Percentiles rank a stretch among this genome's conserved stretches.
These are phyloP conservation scores for Aspergillus diversus DNA, from an alignment of 495 filamentous ascomycete genomes.

Conservation along the genomic window DNA sequence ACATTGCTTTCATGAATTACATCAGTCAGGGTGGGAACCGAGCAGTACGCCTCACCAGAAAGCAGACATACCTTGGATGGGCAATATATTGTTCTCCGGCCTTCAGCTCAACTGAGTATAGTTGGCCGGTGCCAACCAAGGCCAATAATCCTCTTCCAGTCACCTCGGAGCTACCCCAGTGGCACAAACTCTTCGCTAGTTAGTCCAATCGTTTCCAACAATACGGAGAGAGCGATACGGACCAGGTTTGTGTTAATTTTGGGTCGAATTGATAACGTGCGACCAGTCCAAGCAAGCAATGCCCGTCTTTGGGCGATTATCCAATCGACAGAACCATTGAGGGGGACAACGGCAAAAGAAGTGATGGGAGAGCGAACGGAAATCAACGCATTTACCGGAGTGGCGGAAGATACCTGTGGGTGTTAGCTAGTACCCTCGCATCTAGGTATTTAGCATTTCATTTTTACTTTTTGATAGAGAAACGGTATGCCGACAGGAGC, in stretches of 20 bases:
- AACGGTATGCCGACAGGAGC: constrained; percentile 84
- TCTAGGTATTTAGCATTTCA: constrained; percentile 2
- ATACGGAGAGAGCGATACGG: constrained; percentile 22
- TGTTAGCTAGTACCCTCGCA: constrained; percentile 12
- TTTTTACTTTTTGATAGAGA: constrained; percentile 76
- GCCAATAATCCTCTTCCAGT: constrained; percentile 87
- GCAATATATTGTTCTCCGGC: constrained; percentile 84
- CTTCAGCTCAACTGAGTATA: constrained; percentile 78
- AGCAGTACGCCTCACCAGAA: too few relatives aligned
- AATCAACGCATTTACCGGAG: constrained; percentile 82
- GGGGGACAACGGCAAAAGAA: constrained; percentile 81
- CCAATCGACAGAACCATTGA: constrained; percentile 97
- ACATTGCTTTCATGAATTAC: constrained; percentile 63
- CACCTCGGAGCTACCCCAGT: constrained; percentile 88
- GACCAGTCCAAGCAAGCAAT: constrained; percentile 94
- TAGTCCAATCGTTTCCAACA: constrained; percentile 33
- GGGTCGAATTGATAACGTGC: constrained; percentile 75
- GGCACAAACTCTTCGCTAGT: constrained; percentile 67
- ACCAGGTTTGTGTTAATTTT: constrained; percentile 74
- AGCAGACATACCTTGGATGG: constrained; percentile 65
- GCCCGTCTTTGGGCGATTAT: constrained; percentile 83
- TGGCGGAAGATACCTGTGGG: constrained; percentile 73
- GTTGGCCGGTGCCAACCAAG: constrained; percentile 79
- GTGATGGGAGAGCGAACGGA: constrained; percentile 82
- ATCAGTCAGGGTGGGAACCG: too few relatives aligned